Evolutionary conservation across 2,329 filamentous ascomycete species (phyloP).

Genomic region (Emmonsia crescens): DNA sequence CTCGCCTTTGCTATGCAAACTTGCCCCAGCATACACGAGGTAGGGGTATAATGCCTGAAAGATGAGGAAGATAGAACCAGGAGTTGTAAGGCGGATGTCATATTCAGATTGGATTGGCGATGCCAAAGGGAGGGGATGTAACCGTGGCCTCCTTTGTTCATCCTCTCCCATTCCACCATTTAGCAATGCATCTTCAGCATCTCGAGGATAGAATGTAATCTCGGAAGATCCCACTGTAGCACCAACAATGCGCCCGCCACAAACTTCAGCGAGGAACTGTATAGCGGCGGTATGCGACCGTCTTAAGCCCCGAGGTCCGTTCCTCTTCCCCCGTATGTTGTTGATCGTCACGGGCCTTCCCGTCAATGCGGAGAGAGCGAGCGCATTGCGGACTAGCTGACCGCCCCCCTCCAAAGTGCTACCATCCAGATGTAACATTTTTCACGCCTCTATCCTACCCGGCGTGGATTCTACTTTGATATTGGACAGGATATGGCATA

Average conservation of each 20-base stretch:
- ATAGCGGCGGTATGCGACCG: constrained; percentile 47
- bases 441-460: not conserved
- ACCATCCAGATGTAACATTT: constrained; percentile 39
- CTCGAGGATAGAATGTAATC: constrained; percentile 24
- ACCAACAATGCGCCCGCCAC: constrained; percentile 31
- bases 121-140: not conserved
- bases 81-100: constrained; percentile 35
- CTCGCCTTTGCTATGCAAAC: constrained; percentile 3
- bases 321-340: constrained; percentile 43
- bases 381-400: constrained; percentile 48
- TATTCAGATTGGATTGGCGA: constrained; percentile 24
- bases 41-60: constrained; percentile 51
- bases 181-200: not conserved
- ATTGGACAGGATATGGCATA: not conserved
- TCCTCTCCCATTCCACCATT: not conserved
- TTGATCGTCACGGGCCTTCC: constrained; percentile 40
- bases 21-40: constrained; percentile 36
- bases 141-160: constrained; percentile 2
- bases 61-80: constrained; percentile 45
- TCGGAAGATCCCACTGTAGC: constrained; percentile 27
- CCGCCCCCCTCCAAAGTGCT: constrained; percentile 52
- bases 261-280: constrained; percentile 41
- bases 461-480: not conserved
- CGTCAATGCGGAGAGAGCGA: constrained; percentile 46
- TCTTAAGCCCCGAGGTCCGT: constrained; percentile 44